Evolutionary conservation across 805 yeast genomes (phyloP).

Genomic region (Saccharomycopsis sp.): DNA sequence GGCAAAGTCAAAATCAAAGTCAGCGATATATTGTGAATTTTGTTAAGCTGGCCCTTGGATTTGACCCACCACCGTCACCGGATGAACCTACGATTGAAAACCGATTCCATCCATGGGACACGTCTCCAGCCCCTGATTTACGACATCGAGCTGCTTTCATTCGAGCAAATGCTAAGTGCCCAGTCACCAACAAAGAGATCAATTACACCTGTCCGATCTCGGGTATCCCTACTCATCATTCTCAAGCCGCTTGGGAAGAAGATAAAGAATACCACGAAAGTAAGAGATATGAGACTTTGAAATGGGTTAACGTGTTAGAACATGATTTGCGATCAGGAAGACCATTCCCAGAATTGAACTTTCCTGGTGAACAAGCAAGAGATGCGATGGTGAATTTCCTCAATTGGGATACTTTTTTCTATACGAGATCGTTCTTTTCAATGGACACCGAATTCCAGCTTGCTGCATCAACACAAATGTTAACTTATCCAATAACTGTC

Average conservation of each 20-base stretch:
- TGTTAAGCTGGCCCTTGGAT: slow-evolving; percentile 42
- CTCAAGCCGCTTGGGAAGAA: slow-evolving; percentile 79
- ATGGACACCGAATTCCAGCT: slow-evolving; percentile 96
- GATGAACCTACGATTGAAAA: slow-evolving; percentile 65
- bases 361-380: slow-evolving; percentile 71
- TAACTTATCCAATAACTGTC: slow-evolving; percentile 87
- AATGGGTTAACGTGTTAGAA: slow-evolving; percentile 85
- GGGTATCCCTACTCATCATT: slow-evolving; percentile 95
- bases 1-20: too few relatives aligned
- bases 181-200: slow-evolving; percentile 76
- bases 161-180: slow-evolving; percentile 81
- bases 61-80: slow-evolving; percentile 59
- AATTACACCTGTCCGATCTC: slow-evolving; percentile 85
- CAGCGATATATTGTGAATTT: slow-evolving; percentile 29
- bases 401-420: slow-evolving; percentile 89
- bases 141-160: slow-evolving; percentile 89
- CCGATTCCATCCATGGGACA: slow-evolving; percentile 84
- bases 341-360: slow-evolving; percentile 90
- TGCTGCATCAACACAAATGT: slow-evolving; percentile 91
- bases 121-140: slow-evolving; percentile 80
- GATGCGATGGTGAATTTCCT: slow-evolving; percentile 69
- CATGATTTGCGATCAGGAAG: slow-evolving; percentile 94
- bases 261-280: slow-evolving; percentile 67
- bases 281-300: slow-evolving; percentile 64
- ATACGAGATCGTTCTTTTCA: slow-evolving; percentile 86